These are phyloP conservation scores for Ophiostoma ulmi DNA, from an alignment of 2,329 filamentous ascomycete species.

Conservation along the genomic window DNA sequence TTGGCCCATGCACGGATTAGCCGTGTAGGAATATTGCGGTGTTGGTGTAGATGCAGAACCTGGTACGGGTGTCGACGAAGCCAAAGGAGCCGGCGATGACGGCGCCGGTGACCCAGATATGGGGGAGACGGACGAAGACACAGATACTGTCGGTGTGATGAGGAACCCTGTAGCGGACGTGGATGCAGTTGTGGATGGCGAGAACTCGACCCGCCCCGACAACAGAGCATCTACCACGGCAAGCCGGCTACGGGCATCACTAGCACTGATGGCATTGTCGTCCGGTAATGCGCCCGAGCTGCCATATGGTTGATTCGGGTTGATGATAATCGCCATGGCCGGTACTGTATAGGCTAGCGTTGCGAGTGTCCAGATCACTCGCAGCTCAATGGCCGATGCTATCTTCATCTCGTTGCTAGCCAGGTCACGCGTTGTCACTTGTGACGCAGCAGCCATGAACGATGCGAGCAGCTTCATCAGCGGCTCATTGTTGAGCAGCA, in stretches of 20 bases:
- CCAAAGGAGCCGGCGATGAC: not conserved
- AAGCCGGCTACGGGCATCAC: conserved; percentile 64
- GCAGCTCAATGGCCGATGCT: conserved; percentile 52
- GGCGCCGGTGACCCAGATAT: not conserved
- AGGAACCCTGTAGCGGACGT: not conserved
- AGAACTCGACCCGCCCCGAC: conserved; percentile 47
- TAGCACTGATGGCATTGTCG: conserved; percentile 55
- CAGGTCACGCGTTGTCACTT: conserved; percentile 45
- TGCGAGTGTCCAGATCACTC: conserved; percentile 57
- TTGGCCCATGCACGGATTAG: conserved; percentile 52
- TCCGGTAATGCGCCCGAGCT: conserved; percentile 38
- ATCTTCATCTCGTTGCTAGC: conserved; percentile 47
- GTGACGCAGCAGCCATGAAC: conserved; percentile 54
- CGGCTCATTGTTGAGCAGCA: conserved; percentile 48
- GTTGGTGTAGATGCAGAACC: not conserved
- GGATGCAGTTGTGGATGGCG: conserved; percentile 2
- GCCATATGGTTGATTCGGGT: conserved; percentile 2
- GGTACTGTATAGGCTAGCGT: conserved; percentile 43
- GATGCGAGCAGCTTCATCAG: conserved; percentile 63
- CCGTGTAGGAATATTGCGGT: not conserved
- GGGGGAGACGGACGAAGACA: not conserved
- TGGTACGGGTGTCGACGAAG: conserved; percentile 37
- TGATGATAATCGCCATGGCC: conserved; percentile 32
- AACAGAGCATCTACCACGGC: conserved; percentile 71
- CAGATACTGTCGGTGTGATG: not conserved